Conservation (phyloP, 176 grass and related monocot genomes). For the Avena insularis region DNA sequence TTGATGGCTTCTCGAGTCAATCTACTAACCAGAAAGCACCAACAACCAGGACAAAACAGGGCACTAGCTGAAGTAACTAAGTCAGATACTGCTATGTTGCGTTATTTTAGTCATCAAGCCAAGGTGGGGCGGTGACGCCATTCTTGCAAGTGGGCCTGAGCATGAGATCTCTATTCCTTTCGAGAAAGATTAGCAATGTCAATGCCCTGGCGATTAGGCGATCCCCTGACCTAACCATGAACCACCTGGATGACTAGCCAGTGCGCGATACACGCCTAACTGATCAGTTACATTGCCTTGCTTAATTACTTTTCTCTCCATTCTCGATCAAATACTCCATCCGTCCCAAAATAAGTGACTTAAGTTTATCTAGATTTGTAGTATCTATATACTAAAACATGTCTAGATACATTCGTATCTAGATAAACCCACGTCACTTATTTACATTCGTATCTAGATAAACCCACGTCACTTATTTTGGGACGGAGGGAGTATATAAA, state of each 20-base stretch:
- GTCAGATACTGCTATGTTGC: neutral
- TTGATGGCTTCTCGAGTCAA: constrained; percentile 33
- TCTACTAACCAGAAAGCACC: constrained; percentile 4
- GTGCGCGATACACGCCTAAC: neutral
- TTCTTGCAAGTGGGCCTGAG: constrained; percentile 33
- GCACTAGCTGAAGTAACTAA: constrained; percentile 3
- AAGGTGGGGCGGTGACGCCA: constrained; percentile 34
- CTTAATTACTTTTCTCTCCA: neutral
- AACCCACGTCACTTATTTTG: too few relatives aligned
- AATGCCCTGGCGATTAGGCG: constrained; percentile 34
- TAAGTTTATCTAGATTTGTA: too few relatives aligned
- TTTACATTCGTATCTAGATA: too few relatives aligned
- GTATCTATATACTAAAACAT: too few relatives aligned
- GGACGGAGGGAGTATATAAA: neutral
- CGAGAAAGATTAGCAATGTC: neutral
- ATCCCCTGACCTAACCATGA: neutral
- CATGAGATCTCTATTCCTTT: neutral
- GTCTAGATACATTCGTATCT: too few relatives aligned
- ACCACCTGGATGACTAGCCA: constrained; percentile 3
- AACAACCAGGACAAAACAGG: constrained; percentile 9
- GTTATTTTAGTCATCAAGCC: constrained; percentile 34
- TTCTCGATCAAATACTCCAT: too few relatives aligned
- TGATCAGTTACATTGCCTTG: too few relatives aligned
- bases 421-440: too few relatives aligned
- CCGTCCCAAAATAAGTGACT: too few relatives aligned